A percentile compares a stretch with the other conserved stretches of the same genome.
Evolutionary conservation across 2,329 filamentous ascomycete genomes (phyloP).

Genomic region (Claviceps quebecensis): DNA sequence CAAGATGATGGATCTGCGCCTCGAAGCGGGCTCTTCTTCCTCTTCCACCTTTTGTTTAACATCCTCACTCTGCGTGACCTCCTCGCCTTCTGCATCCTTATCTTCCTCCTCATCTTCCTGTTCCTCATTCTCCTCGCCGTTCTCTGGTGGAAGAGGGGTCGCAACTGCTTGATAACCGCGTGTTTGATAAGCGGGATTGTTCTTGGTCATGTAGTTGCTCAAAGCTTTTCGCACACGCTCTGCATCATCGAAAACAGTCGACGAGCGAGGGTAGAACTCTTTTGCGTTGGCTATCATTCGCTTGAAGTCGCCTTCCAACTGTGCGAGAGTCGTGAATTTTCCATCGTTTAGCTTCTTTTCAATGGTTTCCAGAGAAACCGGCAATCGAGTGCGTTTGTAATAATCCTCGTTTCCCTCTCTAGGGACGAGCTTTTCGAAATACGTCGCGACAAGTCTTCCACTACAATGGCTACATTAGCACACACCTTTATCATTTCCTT

Average conservation of each 20-base stretch:
- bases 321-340: constrained; percentile 56
- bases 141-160: constrained; percentile 49
- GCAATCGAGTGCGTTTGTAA: constrained; percentile 62
- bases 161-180: constrained; percentile 55
- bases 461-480: constrained; percentile 21
- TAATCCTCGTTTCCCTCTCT: constrained; percentile 55
- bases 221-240: constrained; percentile 76
- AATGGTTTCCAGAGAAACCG: constrained; percentile 64
- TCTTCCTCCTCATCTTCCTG: constrained; percentile 18
- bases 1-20: constrained; percentile 25
- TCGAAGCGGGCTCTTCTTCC: constrained; percentile 18
- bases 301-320: constrained; percentile 74
- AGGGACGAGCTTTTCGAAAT: constrained; percentile 60
- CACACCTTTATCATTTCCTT: neutral
- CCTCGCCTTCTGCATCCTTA: constrained; percentile 9
- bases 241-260: constrained; percentile 65
- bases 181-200: constrained; percentile 68
- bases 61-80: constrained; percentile 14
- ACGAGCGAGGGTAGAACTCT: constrained; percentile 62
- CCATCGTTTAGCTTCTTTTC: constrained; percentile 58
- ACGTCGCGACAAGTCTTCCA: constrained; percentile 59
- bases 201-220: constrained; percentile 75
- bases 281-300: constrained; percentile 81
- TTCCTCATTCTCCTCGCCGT: constrained; percentile 16
- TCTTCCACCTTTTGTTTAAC: constrained; percentile 19